Evolutionary conservation across 768 basidiomycete species (phyloP), one percentile per base, ranked within the genome.

Genomic region (Pulveroboletus sp.): DNA sequence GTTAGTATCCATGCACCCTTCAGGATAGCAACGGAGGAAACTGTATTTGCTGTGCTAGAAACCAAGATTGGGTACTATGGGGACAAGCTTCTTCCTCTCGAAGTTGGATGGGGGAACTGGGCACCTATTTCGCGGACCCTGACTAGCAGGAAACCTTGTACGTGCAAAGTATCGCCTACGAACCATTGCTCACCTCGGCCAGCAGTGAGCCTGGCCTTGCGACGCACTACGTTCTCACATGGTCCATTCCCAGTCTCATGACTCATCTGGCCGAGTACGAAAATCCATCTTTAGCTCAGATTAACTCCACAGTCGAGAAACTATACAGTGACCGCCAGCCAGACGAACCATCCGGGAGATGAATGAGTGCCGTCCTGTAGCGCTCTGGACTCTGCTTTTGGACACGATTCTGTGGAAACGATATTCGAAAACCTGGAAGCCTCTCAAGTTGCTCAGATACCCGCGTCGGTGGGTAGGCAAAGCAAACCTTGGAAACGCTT

Each of bases 1-100:
- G 81, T 99, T 43, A 75, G 82, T 35, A 81, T 85, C 10, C 80
- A 85, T 50, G 95, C 94, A 4, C 79, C 85, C 0, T 93, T 98
- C 69, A 80, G 96, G 52, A 79, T 99, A 49, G 94, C 94, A 5
- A 98, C 94, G 4, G 93, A 95, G 67, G 88, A 87, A 26, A 96
- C 94, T 0, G 51, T 79, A 1, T 89, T 97, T 66, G 86, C 93
- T 7, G 98, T 98, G 96, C 96, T 96, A 15, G 96, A 99, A 72
- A 93, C 89, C 11, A 89, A 87, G 61, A 93, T 93, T 60, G 89
- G 87, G 39, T 92, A 89, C 64, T 82, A 73, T 56, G 96, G 96
- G 18, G 87, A n/a, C 86, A 28, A 93, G 81, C 59, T 89, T 82
- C 71, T 94, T 93, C 73, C 73, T 99, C 43, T 84, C 93, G 33